Evolutionary conservation across 768 basidiomycete species (phyloP).

Genomic region (Lyophyllum atratum): DNA sequence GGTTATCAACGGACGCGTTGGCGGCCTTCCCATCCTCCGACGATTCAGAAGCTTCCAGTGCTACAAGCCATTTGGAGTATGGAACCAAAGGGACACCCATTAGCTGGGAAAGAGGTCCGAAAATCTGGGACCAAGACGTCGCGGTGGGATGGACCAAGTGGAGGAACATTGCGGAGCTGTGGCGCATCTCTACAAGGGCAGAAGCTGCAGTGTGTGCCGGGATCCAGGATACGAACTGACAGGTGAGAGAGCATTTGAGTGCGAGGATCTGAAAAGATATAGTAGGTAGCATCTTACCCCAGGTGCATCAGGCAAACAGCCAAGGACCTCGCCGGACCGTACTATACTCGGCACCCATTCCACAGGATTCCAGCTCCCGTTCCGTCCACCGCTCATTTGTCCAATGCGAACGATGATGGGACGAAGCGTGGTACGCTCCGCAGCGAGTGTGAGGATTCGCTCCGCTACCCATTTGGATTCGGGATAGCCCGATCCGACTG

Average conservation of each 20-base stretch:
- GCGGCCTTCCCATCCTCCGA: background rate
- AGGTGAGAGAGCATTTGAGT: background rate
- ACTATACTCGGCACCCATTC: slow-evolving; percentile 49
- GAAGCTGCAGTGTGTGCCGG: slow-evolving; percentile 31
- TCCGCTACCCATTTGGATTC: slow-evolving; percentile 47
- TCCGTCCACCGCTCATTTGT: slow-evolving; percentile 43
- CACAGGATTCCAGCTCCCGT: slow-evolving; percentile 41
- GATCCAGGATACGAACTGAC: slow-evolving; percentile 29
- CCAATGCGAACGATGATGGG: slow-evolving; percentile 42
- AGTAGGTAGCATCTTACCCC: slow-evolving; percentile 25
- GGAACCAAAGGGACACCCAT: slow-evolving; percentile 31
- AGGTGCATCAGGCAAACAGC: slow-evolving; percentile 31
- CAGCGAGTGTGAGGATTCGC: slow-evolving; percentile 30
- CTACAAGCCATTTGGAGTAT: slow-evolving; percentile 30
- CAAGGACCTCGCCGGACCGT: slow-evolving; percentile 26
- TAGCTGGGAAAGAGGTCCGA: slow-evolving; percentile 17
- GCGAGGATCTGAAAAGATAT: background rate
- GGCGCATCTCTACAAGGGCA: slow-evolving; percentile 27
- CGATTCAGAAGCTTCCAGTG: slow-evolving; percentile 20
- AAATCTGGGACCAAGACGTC: slow-evolving; percentile 21
- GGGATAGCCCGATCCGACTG: slow-evolving; percentile 37
- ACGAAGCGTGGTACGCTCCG: slow-evolving; percentile 25
- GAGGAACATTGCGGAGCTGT: slow-evolving; percentile 13
- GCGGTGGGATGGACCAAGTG: slow-evolving; percentile 31
- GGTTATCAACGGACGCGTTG: slow-evolving; percentile 14